These are phyloP conservation scores for Pythium vanterpoolii DNA, from an alignment of 352 stramenopile species.

Conservation along the genomic window DNA sequence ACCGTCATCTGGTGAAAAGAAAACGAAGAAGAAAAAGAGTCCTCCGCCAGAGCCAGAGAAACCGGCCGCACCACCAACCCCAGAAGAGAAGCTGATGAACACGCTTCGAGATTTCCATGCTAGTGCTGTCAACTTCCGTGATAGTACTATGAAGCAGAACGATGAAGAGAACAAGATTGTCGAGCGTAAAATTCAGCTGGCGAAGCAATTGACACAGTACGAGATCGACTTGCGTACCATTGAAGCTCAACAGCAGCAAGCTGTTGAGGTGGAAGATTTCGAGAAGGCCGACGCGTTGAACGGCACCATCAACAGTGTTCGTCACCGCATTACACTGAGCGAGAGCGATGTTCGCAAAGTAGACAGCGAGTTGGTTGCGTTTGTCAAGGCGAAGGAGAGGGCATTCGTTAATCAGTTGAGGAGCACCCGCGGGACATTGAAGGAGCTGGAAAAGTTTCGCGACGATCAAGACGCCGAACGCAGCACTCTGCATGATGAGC, in stretches of 20 bases:
- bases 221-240: conserved; percentile 75
- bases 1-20: conserved; percentile 4
- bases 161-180: conserved; percentile 72
- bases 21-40: conserved; percentile 27
- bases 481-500: conserved; percentile 42
- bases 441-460: conserved; percentile 73
- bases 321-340: conserved; percentile 74
- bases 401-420: conserved; percentile 73
- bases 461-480: conserved; percentile 66
- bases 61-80: conserved; percentile 36
- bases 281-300: conserved; percentile 82
- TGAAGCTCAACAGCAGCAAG: conserved; percentile 79
- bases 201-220: conserved; percentile 72
- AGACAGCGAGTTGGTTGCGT: conserved; percentile 62
- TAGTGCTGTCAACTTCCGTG: conserved; percentile 63
- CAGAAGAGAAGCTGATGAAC: conserved; percentile 61
- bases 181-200: conserved; percentile 60
- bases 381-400: conserved; percentile 78
- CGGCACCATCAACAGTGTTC: conserved; percentile 74
- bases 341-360: conserved; percentile 79
- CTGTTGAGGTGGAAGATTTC: conserved; percentile 81
- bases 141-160: conserved; percentile 61
- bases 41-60: conserved; percentile 16
- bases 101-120: conserved; percentile 75
- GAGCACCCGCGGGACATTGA: conserved; percentile 65